Evolutionary conservation across 257 asterid genomes (phyloP), one percentile per base, ranked within the genome.

Genomic region (Parsonsia alboflavescens): DNA sequence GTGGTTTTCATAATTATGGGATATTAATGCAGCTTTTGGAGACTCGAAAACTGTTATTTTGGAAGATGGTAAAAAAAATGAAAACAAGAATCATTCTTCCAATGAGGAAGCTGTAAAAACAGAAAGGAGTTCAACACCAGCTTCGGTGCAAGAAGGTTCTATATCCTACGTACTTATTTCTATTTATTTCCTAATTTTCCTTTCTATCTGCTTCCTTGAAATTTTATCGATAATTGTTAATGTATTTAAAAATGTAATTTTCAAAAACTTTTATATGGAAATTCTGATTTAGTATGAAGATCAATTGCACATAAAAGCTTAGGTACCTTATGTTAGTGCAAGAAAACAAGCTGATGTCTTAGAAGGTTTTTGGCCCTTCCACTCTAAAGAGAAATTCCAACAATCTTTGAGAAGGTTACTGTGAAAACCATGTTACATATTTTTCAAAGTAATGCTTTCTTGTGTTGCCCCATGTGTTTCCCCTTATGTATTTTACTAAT

Each of bases 1-100:
- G 64, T 70, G 39, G 48, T 75, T 80, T 75, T 83, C 76, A 84
- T 71, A 28, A 46, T 63, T 22, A 36, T 73, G 48, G 76, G 44
- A 73, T 53, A 21, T 63, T 49, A 49, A 15, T 85, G 90, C 85
- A 94, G 99, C 97, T 42, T 81, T 82, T 49, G 95, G 96, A 75
- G 88, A 86, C 50, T 85, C 97, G 52, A 90, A 76, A 81, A 76
- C 93, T 76, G 75, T 90, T 72, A 46, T 81, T 68, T 76, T 71
- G 12, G 96, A 85, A 5, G 83, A 72, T 63, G 84, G 86, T 76
- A 73, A 75, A 11, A 85, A 82, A 78, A 80, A 78, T 30, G 80
- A 79, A 81, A 80, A 83, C 69, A 65, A 56, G 79, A 85, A 82
- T 58, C 75, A 76, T 50, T 74, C 80, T 68, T 71, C 81, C 2